Conservation (phyloP, 1,284 basidiomycete species). For the Papiliotrema nemorosa region DNA sequence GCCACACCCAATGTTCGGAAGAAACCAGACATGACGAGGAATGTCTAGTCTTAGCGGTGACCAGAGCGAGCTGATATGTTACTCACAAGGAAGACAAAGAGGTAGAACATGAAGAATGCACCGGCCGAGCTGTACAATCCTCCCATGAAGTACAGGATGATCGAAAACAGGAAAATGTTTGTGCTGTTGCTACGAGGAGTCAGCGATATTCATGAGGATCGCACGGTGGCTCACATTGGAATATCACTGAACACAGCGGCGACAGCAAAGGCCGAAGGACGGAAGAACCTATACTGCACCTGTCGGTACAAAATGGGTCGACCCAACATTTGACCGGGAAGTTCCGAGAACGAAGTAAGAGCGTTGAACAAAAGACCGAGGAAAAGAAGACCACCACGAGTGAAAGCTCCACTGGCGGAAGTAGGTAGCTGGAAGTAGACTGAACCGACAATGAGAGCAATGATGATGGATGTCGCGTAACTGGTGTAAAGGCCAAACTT, state of each 20-base stretch:
- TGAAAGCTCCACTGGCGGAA: conserved; percentile 77
- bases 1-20: conserved; percentile 48
- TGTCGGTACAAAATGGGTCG: conserved; percentile 63
- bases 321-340: conserved; percentile 59
- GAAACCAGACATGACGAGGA: conserved; percentile 53
- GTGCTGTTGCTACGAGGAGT: no score
- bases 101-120: conserved; percentile 52
- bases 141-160: conserved; percentile 51
- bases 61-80: background rate
- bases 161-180: conserved; percentile 48
- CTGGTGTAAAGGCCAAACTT: conserved; percentile 74
- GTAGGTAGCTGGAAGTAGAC: conserved; percentile 69
- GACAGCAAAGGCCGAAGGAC: conserved; percentile 54
- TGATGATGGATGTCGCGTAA: conserved; percentile 56
- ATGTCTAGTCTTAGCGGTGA: conserved; percentile 18
- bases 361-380: conserved; percentile 66
- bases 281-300: conserved; percentile 74
- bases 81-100: conserved; percentile 37
- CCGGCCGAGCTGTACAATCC: conserved; percentile 51
- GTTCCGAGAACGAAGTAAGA: conserved; percentile 56
- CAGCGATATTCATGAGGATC: no score
- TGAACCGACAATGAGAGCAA: conserved; percentile 69
- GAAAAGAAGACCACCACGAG: conserved; percentile 80
- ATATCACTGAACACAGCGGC: conserved; percentile 51
- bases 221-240: conserved; percentile 37